Evolutionary conservation across 768 basidiomycete genomes (phyloP).

Genomic region (Suillus fuscotomentosus): DNA sequence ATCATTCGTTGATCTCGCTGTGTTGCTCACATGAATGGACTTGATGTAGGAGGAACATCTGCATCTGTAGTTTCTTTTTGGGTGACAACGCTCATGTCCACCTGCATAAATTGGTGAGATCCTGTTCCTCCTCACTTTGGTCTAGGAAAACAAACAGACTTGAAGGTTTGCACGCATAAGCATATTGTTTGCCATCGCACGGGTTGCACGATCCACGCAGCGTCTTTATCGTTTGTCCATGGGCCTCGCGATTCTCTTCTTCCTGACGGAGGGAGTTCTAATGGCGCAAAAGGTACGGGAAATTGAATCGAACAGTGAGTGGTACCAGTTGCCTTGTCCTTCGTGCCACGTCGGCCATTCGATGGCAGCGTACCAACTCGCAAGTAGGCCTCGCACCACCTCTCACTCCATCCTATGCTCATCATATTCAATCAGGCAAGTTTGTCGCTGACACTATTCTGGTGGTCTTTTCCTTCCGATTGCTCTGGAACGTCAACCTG

Average conservation of each 20-base stretch:
- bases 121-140: not conserved
- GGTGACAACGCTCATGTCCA: not conserved
- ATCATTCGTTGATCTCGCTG: not conserved
- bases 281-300: not conserved
- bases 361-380: conserved; percentile 8
- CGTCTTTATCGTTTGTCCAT: not conserved
- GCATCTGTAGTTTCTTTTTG: not conserved
- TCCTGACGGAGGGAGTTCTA: not conserved
- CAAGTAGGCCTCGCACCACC: not conserved
- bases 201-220: conserved; percentile 20
- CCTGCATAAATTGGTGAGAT: conserved; percentile 2
- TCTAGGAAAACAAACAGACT: not conserved
- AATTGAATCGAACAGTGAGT: conserved; percentile 6
- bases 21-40: not conserved
- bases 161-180: conserved; percentile 27
- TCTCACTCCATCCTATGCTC: not conserved
- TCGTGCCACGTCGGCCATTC: conserved; percentile 1
- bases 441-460: conserved; percentile 6
- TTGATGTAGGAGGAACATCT: not conserved
- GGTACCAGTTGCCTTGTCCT: conserved; percentile 7
- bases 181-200: conserved; percentile 23
- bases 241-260: conserved; percentile 10
- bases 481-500: conserved; percentile 17
- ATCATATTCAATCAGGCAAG: conserved; percentile 4
- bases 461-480: conserved; percentile 8